These are phyloP conservation scores for Hyphopichia pseudoburtonii DNA, from an alignment of 1,139 yeast species.

Conservation along the genomic window DNA sequence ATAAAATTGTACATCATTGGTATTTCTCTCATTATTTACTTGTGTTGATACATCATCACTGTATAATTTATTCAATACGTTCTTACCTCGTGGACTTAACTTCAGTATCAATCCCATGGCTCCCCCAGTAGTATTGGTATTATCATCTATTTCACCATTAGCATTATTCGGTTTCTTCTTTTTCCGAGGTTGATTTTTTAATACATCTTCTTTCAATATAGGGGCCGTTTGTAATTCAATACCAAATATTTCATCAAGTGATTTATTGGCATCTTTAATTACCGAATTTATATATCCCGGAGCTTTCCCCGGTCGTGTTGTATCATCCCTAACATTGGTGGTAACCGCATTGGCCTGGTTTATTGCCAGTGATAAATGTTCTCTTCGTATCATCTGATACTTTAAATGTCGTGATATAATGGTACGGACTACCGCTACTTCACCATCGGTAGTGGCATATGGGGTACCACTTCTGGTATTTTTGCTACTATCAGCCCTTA, in stretches of 20 bases:
- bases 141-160: conserved; percentile 6
- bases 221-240: conserved; percentile 25
- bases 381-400: conserved; percentile 27
- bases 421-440: conserved; percentile 14
- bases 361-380: conserved; percentile 21
- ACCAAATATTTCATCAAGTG: conserved; percentile 32
- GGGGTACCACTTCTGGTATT: background rate
- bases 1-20: conserved; percentile 15
- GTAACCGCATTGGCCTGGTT: conserved; percentile 1
- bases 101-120: background rate
- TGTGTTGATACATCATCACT: conserved; percentile 9
- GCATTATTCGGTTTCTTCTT: conserved; percentile 5
- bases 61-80: conserved; percentile 19
- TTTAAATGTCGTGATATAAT: conserved; percentile 25
- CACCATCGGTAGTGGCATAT: background rate
- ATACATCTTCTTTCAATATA: conserved; percentile 5
- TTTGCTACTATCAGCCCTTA: background rate
- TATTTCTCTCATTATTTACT: conserved; percentile 12
- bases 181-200: conserved; percentile 9
- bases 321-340: conserved; percentile 9
- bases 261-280: conserved; percentile 15
- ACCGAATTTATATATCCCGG: conserved; percentile 15
- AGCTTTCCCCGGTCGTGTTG: background rate
- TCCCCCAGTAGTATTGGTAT: background rate
- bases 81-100: background rate